Conservation (phyloP, 352 stramenopile genomes). For the Elongisporangium anandrum region DNA sequence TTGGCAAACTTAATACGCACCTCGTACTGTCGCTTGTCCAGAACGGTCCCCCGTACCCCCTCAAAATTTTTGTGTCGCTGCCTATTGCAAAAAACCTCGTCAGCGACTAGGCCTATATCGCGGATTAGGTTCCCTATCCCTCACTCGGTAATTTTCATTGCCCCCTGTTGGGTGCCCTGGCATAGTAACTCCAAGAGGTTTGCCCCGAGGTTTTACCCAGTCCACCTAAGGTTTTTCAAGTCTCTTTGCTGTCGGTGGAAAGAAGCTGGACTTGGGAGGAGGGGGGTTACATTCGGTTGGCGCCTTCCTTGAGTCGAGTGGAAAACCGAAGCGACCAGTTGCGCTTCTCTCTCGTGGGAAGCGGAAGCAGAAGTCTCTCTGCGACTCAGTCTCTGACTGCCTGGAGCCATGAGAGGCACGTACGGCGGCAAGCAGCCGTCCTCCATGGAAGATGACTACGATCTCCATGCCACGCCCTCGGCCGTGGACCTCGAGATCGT, state of each 20-base stretch:
- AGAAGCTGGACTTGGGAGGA: not conserved
- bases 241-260: not conserved
- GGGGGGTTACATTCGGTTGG: not conserved
- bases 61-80: constrained; percentile 10
- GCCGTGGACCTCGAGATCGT: constrained; percentile 44
- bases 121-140: not conserved
- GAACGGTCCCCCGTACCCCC: not conserved
- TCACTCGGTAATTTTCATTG: not conserved
- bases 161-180: not conserved
- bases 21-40: not conserved
- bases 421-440: constrained; percentile 34
- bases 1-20: not conserved
- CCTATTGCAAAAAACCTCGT: constrained; percentile 18
- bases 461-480: constrained; percentile 48
- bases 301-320: not conserved
- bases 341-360: not conserved
- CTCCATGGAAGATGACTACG: constrained; percentile 50
- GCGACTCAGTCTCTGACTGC: not conserved
- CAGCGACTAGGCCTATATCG: constrained; percentile 1
- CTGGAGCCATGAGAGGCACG: constrained; percentile 17
- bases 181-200: not conserved
- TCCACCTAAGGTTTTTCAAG: not conserved
- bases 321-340: not conserved
- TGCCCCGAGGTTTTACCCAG: not conserved
- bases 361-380: not conserved